Conservation (phyloP, 495 filamentous ascomycete genomes). For the Rusavskia elegans region DNA sequence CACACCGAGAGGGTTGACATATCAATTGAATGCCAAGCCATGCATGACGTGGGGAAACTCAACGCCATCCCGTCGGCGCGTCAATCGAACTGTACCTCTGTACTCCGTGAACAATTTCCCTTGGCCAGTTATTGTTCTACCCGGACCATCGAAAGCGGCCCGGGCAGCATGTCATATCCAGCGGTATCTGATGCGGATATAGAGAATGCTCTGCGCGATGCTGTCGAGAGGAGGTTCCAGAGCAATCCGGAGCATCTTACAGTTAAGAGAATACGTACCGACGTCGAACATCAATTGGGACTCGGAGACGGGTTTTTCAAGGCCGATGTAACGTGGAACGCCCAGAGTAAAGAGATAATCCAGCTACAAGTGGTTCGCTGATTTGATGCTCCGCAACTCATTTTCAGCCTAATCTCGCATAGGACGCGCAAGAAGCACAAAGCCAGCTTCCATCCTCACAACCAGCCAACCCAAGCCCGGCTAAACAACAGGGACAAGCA, state of each 20-base stretch:
- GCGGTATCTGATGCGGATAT: conserved; percentile 22
- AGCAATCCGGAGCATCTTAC: conserved; percentile 52
- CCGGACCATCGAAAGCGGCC: no score
- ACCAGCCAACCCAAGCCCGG: neutral
- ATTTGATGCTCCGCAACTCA: neutral
- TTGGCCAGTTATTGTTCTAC: no score
- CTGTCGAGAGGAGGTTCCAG: conserved; percentile 40
- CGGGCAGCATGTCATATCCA: conserved; percentile 14
- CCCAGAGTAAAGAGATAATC: conserved; percentile 61
- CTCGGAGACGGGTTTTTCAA: conserved; percentile 61
- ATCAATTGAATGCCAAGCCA: neutral
- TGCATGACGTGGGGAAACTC: neutral
- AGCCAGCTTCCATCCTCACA: neutral
- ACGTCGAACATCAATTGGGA: conserved; percentile 45
- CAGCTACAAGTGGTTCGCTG: conserved; percentile 43
- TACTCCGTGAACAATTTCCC: neutral
- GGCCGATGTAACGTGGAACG: conserved; percentile 50
- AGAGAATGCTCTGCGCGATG: conserved; percentile 40
- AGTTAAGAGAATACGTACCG: conserved; percentile 54
- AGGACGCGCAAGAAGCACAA: conserved; percentile 6
- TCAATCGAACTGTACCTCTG: no score
- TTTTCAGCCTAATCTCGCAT: neutral
- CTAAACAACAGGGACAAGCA: neutral
- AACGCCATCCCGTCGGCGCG: neutral
- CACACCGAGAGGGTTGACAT: neutral